Conservation (phyloP, 2,329 filamentous ascomycete species). For the Aspergillus glaucus region DNA sequence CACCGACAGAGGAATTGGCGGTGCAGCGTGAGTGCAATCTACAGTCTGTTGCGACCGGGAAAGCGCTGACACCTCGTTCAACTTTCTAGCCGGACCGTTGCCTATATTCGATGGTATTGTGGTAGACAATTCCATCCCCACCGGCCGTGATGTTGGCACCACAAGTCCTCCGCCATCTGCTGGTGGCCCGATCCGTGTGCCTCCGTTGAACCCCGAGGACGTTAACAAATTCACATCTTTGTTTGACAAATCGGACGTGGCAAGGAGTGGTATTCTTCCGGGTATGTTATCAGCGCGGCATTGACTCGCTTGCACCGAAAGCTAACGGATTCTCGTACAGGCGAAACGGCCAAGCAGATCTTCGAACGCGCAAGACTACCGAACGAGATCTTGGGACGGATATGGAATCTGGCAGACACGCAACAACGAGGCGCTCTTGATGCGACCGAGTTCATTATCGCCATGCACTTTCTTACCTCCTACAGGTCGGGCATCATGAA, state of each 20-base stretch:
- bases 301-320: not conserved
- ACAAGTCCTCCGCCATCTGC: conserved; percentile 40
- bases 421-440: conserved; percentile 85
- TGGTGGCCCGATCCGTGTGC: conserved; percentile 70
- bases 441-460: conserved; percentile 89
- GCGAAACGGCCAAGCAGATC: conserved; percentile 83
- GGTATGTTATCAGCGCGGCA: conserved; percentile 35
- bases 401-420: conserved; percentile 92
- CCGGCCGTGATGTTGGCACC: conserved; percentile 45
- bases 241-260: conserved; percentile 81
- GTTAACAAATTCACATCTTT: conserved; percentile 80
- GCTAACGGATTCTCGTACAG: conserved; percentile 34
- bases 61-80: conserved; percentile 8
- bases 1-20: conserved; percentile 74
- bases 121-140: conserved; percentile 33
- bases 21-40: conserved; percentile 56
- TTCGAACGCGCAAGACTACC: conserved; percentile 89
- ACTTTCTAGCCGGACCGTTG: conserved; percentile 61
- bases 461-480: conserved; percentile 93
- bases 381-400: conserved; percentile 84
- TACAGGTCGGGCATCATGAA: conserved; percentile 79
- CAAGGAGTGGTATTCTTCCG: conserved; percentile 64
- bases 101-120: conserved; percentile 82
- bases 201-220: conserved; percentile 81
- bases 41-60: not conserved